Evolutionary conservation across 495 filamentous ascomycete genomes (phyloP).

Genomic region (Schizothecium vesticola): DNA sequence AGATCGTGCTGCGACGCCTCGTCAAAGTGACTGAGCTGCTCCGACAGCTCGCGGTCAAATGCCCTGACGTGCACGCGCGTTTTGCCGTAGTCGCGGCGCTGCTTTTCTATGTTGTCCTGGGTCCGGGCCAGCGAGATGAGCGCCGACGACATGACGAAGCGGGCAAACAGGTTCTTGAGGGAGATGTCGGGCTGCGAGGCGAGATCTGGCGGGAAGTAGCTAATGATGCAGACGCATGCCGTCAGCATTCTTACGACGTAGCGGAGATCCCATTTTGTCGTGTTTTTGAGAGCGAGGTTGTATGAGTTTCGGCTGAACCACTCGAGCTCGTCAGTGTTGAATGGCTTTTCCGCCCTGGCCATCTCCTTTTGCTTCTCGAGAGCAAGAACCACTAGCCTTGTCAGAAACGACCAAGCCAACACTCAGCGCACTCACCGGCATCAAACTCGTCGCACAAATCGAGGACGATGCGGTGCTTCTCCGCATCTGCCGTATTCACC

Average conservation of each 20-base stretch:
- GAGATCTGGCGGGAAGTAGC: conserved; percentile 51
- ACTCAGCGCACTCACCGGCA: conserved; percentile 42
- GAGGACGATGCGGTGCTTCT: conserved; percentile 29
- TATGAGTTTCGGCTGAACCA: conserved; percentile 81
- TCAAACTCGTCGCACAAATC: conserved; percentile 61
- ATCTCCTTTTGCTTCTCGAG: conserved; percentile 34
- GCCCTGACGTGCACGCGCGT: conserved; percentile 51
- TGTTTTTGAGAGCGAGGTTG: conserved; percentile 61
- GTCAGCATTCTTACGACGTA: conserved; percentile 52
- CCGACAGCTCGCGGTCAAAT: conserved; percentile 45
- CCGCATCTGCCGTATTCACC: conserved; percentile 36
- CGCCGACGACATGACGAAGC: conserved; percentile 61
- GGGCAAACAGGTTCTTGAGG: conserved; percentile 58
- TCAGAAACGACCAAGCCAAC: conserved; percentile 16
- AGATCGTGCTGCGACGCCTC: conserved; percentile 48
- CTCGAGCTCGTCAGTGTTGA: conserved; percentile 59
- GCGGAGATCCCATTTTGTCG: conserved; percentile 48
- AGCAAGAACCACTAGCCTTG: conserved; percentile 34
- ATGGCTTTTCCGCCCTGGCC: conserved; percentile 33
- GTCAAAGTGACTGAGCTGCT: conserved; percentile 35
- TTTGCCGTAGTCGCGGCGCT: conserved; percentile 55
- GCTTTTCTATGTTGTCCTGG: conserved; percentile 54
- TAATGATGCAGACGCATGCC: conserved; percentile 57
- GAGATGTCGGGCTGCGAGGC: conserved; percentile 43
- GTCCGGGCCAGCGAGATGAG: conserved; percentile 57